phyloP scores from a whole-genome alignment of 257 asterid genomes.

The Paraleonurus japonicus region DNA sequence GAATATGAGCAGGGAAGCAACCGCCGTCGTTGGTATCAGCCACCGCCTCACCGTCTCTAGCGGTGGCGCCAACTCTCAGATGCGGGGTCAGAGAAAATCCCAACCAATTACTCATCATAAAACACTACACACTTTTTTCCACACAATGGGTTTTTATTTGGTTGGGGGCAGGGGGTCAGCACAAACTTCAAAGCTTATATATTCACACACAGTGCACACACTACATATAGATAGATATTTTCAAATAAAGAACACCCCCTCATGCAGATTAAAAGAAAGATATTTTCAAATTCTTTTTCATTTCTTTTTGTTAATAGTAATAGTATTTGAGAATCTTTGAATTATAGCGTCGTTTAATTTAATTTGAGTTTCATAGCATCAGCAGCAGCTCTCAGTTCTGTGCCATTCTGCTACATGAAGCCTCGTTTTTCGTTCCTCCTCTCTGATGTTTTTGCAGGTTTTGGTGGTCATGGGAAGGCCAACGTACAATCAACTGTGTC shows the following conservation, averaged over 20 bases:
- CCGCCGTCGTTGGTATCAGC: slow-evolving; percentile 8
- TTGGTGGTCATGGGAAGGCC: slow-evolving; percentile 17
- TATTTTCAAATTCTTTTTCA: not conserved
- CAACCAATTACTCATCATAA: slow-evolving; percentile 66
- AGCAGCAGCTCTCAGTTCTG: slow-evolving; percentile 34
- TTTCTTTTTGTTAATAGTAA: not conserved
- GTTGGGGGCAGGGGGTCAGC: slow-evolving; percentile 39
- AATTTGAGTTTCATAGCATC: slow-evolving; percentile 22
- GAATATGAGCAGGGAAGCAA: slow-evolving; percentile 23
- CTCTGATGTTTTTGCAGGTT: slow-evolving; percentile 39
- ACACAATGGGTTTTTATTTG: not conserved
- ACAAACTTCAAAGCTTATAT: slow-evolving; percentile 46
- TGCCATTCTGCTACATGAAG: slow-evolving; percentile 40
- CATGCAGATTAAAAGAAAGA: slow-evolving; percentile 19
- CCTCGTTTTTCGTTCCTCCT: slow-evolving; percentile 73
- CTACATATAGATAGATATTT: not conserved
- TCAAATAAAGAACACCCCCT: slow-evolving; percentile 15
- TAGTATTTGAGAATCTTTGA: slow-evolving; percentile 35
- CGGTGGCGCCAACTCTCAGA: slow-evolving; percentile 40
- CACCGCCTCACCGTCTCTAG: slow-evolving; percentile 18
- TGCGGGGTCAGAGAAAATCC: slow-evolving; percentile 70
- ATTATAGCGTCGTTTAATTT: slow-evolving; percentile 29
- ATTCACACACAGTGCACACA: not conserved
- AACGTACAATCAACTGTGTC: slow-evolving; percentile 24
- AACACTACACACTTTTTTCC: slow-evolving; percentile 10